Percentiles rank a stretch among this genome's conserved stretches.
These are phyloP conservation scores for Cystobasidiaceae sp. DNA, from an alignment of 1,284 basidiomycete genomes.

Conservation along the genomic window DNA sequence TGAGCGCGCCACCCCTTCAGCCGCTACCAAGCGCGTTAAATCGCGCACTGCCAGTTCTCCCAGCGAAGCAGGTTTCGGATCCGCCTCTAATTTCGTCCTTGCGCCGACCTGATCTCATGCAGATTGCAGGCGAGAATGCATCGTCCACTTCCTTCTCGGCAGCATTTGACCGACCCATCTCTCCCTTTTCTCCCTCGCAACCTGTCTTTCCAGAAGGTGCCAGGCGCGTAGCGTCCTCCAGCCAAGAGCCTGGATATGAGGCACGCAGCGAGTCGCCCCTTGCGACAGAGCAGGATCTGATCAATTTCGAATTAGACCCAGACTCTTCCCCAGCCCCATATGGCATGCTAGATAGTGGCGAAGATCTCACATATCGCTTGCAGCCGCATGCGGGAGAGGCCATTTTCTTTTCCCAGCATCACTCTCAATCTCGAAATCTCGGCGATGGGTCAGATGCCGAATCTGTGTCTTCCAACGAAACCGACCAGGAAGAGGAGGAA, in stretches of 20 bases:
- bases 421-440: background rate
- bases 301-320: slow-evolving; percentile 25
- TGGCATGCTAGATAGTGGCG: no score
- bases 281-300: slow-evolving; percentile 11
- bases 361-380: no score
- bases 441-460: background rate
- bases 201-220: background rate
- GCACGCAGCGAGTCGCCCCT: no score
- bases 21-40: background rate
- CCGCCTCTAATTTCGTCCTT: slow-evolving; percentile 18
- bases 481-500: slow-evolving; percentile 35
- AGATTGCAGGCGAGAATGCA: background rate
- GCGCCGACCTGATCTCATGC: background rate
- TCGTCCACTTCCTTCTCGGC: no score
- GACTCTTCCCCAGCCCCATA: no score
- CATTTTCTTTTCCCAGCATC: background rate
- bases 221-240: no score
- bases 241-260: no score
- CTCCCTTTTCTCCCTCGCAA: slow-evolving; percentile 25
- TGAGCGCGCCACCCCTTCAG: slow-evolving; percentile 5
- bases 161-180: slow-evolving; percentile 17
- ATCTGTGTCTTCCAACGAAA: slow-evolving; percentile 7
- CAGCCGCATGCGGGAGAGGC: no score
- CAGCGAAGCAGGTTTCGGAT: slow-evolving; percentile 14
- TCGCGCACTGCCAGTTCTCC: background rate